Conservation (phyloP, 768 basidiomycete genomes). For the Panus rudis region DNA sequence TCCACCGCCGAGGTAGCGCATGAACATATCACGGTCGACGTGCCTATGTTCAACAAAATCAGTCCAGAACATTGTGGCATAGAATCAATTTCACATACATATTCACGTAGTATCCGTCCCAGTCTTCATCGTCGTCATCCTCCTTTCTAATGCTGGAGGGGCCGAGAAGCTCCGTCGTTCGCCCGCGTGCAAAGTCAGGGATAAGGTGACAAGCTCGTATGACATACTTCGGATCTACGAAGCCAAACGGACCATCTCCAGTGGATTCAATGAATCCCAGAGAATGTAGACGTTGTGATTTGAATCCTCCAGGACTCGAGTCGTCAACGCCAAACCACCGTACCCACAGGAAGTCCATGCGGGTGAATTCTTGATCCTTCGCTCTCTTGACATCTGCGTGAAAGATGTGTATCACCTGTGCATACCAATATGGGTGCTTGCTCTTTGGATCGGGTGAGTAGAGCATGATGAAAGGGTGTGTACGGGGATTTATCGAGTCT, state of each 20-base stretch:
- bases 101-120: slow-evolving; percentile 3
- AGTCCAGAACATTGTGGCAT: not conserved
- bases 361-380: not conserved
- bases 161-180: not conserved
- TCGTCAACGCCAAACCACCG: slow-evolving; percentile 30
- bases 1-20: slow-evolving; percentile 8
- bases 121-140: not conserved
- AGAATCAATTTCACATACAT: not conserved
- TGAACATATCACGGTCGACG: slow-evolving; percentile 10
- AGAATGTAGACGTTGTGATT: slow-evolving; percentile 1
- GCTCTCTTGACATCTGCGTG: slow-evolving; percentile 16
- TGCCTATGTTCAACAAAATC: slow-evolving; percentile 1
- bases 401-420: slow-evolving; percentile 20
- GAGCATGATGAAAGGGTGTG: slow-evolving; percentile 12
- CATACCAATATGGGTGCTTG: slow-evolving; percentile 25
- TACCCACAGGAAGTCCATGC: slow-evolving; percentile 32
- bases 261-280: not conserved
- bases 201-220: slow-evolving; percentile 35
- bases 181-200: slow-evolving; percentile 29
- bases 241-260: slow-evolving; percentile 30
- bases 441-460: not conserved
- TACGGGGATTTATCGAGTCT: slow-evolving; percentile 10
- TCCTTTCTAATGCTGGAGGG: not conserved
- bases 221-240: slow-evolving; percentile 36
- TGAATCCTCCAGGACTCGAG: slow-evolving; percentile 20